These are phyloP conservation scores for Tetrahymena borealis DNA, from an alignment of 73 alveolate genomes.

Conservation along the genomic window DNA sequence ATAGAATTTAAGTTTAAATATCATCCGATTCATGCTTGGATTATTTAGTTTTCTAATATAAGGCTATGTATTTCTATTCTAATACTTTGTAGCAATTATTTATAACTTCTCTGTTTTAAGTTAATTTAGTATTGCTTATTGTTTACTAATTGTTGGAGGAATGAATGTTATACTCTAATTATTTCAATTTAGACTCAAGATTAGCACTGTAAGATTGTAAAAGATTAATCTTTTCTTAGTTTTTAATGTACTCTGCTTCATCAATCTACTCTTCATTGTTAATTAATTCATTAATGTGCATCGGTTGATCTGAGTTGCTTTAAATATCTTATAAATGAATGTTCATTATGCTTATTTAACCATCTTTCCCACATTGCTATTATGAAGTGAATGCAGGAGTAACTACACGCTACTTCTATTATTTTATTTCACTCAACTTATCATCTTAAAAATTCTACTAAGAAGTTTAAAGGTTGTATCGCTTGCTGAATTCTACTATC, in stretches of 20 bases:
- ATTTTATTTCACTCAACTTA: not conserved
- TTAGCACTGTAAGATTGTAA: not conserved
- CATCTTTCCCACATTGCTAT: not conserved
- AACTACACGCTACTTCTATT: not conserved
- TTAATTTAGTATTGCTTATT: not conserved
- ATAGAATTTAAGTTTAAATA: no score
- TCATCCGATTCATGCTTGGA: no score
- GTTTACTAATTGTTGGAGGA: not conserved
- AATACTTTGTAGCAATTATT: no score
- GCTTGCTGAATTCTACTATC: not conserved
- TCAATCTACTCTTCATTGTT: not conserved
- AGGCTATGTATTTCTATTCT: no score
- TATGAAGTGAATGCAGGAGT: not conserved
- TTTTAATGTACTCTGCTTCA: not conserved
- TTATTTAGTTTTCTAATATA: no score
- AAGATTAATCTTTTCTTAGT: not conserved
- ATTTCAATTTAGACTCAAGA: not conserved
- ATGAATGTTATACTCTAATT: not conserved
- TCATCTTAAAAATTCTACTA: not conserved
- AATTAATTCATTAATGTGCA: not conserved
- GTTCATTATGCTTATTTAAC: not conserved
- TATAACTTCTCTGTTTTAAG: not conserved
- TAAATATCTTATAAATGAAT: not conserved
- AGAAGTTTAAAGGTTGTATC: not conserved
- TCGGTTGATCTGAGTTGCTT: not conserved